Conservation (phyloP, 2,329 filamentous ascomycete species). For the Pseudogymnoascus sp. region DNA sequence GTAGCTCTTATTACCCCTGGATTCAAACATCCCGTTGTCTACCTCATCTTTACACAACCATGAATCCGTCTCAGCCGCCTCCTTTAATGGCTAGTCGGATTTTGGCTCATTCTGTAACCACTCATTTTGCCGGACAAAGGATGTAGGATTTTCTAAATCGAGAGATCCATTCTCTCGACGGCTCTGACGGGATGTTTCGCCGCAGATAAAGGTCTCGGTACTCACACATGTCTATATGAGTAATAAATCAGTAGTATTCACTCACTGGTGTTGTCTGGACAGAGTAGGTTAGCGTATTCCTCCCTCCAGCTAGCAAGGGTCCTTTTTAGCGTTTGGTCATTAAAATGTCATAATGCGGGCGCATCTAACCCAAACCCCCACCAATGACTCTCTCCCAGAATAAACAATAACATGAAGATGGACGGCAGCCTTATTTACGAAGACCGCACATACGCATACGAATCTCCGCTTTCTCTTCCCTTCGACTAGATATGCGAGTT, state of each 20-base stretch:
- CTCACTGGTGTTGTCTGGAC: background rate
- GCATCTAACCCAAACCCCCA: background rate
- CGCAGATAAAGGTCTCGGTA: background rate
- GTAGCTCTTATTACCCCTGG: background rate
- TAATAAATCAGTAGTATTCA: background rate
- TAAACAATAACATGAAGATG: background rate
- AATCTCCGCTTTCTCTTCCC: background rate
- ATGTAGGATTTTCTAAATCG: background rate
- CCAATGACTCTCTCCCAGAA: background rate
- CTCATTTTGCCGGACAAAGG: background rate
- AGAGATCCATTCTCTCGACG: background rate
- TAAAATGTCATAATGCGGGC: conserved; percentile 5
- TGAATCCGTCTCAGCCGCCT: background rate
- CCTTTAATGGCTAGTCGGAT: background rate
- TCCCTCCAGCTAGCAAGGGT: background rate
- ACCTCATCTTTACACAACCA: too few species aligned
- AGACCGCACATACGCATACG: conserved; percentile 3
- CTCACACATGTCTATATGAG: background rate
- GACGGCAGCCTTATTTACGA: background rate
- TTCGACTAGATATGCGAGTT: background rate
- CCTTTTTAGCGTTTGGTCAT: background rate
- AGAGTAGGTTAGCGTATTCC: background rate
- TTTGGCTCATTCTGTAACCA: background rate
- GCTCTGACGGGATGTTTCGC: background rate
- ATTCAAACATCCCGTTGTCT: background rate